These are phyloP conservation scores for Yamadazyma sp. DNA, from an alignment of 805 yeast species.

Conservation along the genomic window DNA sequence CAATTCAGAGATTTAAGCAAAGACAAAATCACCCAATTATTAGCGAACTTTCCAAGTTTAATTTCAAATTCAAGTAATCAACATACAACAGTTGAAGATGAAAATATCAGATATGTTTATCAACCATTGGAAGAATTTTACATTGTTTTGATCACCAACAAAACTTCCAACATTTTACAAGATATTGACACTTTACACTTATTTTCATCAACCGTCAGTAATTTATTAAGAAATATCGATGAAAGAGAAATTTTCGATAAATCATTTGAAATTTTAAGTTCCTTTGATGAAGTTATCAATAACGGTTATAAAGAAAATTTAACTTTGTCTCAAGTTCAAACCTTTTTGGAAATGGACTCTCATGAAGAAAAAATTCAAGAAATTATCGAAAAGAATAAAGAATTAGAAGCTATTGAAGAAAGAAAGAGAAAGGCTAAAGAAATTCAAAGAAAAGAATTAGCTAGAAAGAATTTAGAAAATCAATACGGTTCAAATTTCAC, in stretches of 20 bases:
- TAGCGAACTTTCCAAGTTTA: slow-evolving; percentile 82
- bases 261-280: slow-evolving; percentile 85
- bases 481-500: slow-evolving; percentile 21
- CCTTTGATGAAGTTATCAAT: slow-evolving; percentile 90
- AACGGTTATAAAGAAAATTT: slow-evolving; percentile 89
- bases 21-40: slow-evolving; percentile 80
- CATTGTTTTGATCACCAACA: slow-evolving; percentile 86
- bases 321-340: slow-evolving; percentile 74
- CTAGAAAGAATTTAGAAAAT: slow-evolving; percentile 56
- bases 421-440: slow-evolving; percentile 93
- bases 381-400: slow-evolving; percentile 94
- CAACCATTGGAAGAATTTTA: slow-evolving; percentile 94
- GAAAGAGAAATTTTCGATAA: slow-evolving; percentile 79
- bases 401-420: slow-evolving; percentile 94
- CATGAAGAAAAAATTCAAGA: slow-evolving; percentile 99
- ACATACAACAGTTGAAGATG: slow-evolving; percentile 93
- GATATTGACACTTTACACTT: slow-evolving; percentile 90
- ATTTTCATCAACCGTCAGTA: slow-evolving; percentile 77
- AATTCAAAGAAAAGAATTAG: slow-evolving; percentile 75
- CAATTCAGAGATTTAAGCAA: slow-evolving; percentile 84
- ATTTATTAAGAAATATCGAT: slow-evolving; percentile 66
- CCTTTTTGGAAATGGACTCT: slow-evolving; percentile 94
- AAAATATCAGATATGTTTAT: slow-evolving; percentile 85
- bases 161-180: slow-evolving; percentile 86
- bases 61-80: slow-evolving; percentile 68